Conservation (phyloP, 768 basidiomycete genomes). For the Ramaria sp. region DNA sequence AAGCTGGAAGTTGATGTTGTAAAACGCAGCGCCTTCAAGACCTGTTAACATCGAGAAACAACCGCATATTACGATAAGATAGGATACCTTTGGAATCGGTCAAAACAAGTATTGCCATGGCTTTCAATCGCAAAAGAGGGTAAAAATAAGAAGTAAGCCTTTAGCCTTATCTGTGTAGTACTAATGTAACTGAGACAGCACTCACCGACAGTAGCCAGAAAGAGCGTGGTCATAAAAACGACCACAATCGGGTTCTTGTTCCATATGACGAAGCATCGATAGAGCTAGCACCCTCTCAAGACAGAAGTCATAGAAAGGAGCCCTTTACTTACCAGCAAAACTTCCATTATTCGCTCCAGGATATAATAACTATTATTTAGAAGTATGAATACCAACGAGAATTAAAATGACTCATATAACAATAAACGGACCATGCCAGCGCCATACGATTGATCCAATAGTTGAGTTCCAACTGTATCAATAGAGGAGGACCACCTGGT, state of each 20-base stretch:
- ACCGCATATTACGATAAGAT: too few species aligned
- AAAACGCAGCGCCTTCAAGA: background rate
- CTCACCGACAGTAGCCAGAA: background rate
- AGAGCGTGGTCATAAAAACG: background rate
- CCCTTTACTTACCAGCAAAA: background rate
- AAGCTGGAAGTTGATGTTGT: background rate
- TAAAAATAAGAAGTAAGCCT: too few species aligned
- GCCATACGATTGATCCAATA: background rate
- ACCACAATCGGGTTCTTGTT: background rate
- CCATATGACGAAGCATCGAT: background rate
- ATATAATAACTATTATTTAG: background rate
- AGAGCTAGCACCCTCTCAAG: background rate
- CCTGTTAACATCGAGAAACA: too few species aligned
- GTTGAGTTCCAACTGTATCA: background rate
- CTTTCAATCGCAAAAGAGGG: background rate
- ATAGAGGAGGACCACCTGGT: constrained; percentile 18
- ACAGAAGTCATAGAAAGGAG: background rate
- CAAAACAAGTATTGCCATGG: background rate
- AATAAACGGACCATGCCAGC: background rate
- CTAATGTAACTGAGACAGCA: too few species aligned
- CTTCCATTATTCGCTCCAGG: background rate
- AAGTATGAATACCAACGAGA: too few species aligned
- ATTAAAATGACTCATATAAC: too few species aligned
- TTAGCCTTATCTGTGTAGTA: too few species aligned
- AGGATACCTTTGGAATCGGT: too few species aligned